Percentiles rank a stretch among this genome's conserved stretches.
Conservation (phyloP, 441 rosid genomes). For the Dalechampia spathulata region DNA sequence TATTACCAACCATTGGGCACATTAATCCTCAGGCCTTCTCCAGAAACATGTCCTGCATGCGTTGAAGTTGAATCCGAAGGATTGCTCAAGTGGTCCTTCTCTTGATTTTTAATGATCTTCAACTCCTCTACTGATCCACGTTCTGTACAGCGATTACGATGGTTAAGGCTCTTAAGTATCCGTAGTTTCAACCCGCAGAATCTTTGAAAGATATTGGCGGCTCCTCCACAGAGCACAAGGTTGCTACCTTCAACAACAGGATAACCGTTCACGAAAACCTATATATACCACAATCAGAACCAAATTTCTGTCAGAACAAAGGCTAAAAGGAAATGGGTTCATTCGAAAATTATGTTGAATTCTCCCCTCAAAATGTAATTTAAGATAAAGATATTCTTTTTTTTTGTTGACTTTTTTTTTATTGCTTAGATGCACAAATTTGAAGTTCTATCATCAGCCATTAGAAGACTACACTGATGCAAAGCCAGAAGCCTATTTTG, state of each 20-base stretch:
- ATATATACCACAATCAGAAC: slow-evolving; percentile 13
- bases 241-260: slow-evolving; percentile 21
- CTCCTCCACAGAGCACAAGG: slow-evolving; percentile 29
- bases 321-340: not conserved
- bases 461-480: too few species aligned
- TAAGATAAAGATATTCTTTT: too few species aligned
- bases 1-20: slow-evolving; percentile 23
- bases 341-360: not conserved
- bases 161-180: slow-evolving; percentile 33
- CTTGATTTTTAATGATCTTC: slow-evolving; percentile 30
- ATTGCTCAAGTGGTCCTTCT: slow-evolving; percentile 14
- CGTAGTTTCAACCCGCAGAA: slow-evolving; percentile 42
- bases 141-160: slow-evolving; percentile 21
- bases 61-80: slow-evolving; percentile 27
- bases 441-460: too few species aligned
- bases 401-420: too few species aligned
- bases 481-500: too few species aligned
- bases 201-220: slow-evolving; percentile 28
- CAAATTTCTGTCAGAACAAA: not conserved
- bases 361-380: too few species aligned
- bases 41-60: slow-evolving; percentile 21
- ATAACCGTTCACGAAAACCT: slow-evolving; percentile 27
- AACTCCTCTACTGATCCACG: slow-evolving; percentile 24
- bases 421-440: too few species aligned
- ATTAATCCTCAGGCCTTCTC: slow-evolving; percentile 18